phyloP scores from a whole-genome alignment of 148 eudicot species.

The Dianthus caryophyllus region DNA sequence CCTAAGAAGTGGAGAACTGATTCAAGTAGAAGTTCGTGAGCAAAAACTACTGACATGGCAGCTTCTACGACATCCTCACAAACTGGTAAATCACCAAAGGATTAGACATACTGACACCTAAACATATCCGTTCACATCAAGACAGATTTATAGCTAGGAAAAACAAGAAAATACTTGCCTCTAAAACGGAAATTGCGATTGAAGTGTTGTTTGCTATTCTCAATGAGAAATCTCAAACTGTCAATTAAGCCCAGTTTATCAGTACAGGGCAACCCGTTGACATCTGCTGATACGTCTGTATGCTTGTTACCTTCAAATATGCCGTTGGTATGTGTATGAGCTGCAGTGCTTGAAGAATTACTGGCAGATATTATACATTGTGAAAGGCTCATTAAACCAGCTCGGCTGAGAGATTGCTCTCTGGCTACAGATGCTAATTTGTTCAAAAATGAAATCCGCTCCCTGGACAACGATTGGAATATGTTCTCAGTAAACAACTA shows the following conservation, averaged over 20 bases:
- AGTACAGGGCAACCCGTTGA: constrained; percentile 24
- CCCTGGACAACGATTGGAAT: constrained; percentile 44
- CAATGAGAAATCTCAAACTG: constrained; percentile 60
- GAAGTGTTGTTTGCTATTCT: constrained; percentile 91
- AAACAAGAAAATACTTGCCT: constrained; percentile 39
- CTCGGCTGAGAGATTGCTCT: constrained; percentile 67
- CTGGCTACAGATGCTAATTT: constrained; percentile 62
- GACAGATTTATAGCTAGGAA: neutral
- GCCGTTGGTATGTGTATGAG: constrained; percentile 23
- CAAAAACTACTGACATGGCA: constrained; percentile 46
- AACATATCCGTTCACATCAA: neutral
- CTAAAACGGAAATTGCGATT: constrained; percentile 74
- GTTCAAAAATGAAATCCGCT: constrained; percentile 46
- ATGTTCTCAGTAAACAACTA: neutral
- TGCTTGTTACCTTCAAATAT: constrained; percentile 19
- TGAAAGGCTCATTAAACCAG: constrained; percentile 77
- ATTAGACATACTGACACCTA: constrained; percentile 12
- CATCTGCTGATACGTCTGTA: constrained; percentile 21
- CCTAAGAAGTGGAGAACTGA: constrained; percentile 66
- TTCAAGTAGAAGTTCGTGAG: constrained; percentile 67
- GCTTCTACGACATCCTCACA: constrained; percentile 69
- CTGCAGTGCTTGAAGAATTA: constrained; percentile 38
- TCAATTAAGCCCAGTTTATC: constrained; percentile 56
- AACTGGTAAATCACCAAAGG: constrained; percentile 40
- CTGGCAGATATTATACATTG: constrained; percentile 72